These are phyloP conservation scores for Fusarium buharicum DNA, from an alignment of 2,329 filamentous ascomycete species.

Conservation along the genomic window DNA sequence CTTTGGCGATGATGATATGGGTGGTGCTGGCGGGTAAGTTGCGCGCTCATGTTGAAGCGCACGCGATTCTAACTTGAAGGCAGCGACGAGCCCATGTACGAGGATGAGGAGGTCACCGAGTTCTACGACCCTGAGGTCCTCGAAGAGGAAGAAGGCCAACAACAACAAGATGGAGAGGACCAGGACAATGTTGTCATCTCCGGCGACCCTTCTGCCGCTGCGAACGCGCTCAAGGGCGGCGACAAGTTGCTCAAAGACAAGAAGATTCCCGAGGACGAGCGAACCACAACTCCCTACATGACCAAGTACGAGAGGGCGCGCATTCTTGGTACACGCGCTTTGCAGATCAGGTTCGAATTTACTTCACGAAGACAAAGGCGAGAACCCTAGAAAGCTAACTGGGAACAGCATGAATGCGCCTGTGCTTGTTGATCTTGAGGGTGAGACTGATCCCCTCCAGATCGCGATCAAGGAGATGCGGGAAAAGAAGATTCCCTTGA, in stretches of 20 bases:
- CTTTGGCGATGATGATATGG: conserved; percentile 73
- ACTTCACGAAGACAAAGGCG: neutral
- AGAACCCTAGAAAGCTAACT: conserved; percentile 20
- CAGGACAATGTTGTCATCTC: conserved; percentile 69
- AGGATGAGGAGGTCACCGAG: conserved; percentile 73
- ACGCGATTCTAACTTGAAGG: conserved; percentile 44
- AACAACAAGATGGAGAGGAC: conserved; percentile 64
- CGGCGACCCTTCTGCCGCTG: conserved; percentile 70
- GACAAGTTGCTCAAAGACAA: conserved; percentile 76
- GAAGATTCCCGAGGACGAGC: conserved; percentile 88
- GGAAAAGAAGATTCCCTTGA: conserved; percentile 98
- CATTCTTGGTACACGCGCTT: conserved; percentile 89
- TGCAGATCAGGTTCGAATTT: conserved; percentile 86
- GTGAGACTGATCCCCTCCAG: conserved; percentile 96
- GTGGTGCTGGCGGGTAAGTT: conserved; percentile 67
- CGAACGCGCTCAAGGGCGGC: conserved; percentile 63
- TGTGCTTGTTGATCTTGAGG: conserved; percentile 94
- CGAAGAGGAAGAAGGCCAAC: conserved; percentile 62
- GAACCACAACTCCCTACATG: conserved; percentile 97
- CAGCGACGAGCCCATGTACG: conserved; percentile 76
- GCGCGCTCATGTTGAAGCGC: conserved; percentile 2
- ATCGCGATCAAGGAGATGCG: conserved; percentile 97
- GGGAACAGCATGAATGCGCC: conserved; percentile 89
- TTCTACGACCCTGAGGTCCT: conserved; percentile 67
- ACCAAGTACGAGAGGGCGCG: conserved; percentile 98